These are phyloP conservation scores for Fraxinus floribunda DNA, from an alignment of 305 asterid species.

Conservation along the genomic window DNA sequence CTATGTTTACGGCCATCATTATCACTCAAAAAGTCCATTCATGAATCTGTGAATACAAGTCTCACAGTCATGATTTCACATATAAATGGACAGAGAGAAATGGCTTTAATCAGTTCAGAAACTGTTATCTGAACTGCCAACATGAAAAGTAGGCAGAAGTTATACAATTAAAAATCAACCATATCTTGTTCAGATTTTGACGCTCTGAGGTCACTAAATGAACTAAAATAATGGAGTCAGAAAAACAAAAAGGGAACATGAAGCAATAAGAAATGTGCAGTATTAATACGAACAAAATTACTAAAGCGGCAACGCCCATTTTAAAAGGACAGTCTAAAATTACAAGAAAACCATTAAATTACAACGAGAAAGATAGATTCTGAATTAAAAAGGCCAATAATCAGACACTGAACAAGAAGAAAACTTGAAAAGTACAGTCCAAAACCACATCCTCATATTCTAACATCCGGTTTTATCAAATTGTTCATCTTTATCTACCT, in stretches of 20 bases:
- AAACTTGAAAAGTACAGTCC: neutral
- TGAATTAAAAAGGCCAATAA: slow-evolving; percentile 7
- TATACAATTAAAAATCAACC: neutral
- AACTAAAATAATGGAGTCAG: neutral
- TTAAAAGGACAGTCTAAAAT: neutral
- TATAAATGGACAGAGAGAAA: neutral
- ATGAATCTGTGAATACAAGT: neutral
- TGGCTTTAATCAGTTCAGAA: neutral
- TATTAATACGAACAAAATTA: neutral
- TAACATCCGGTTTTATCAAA: neutral
- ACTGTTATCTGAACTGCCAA: neutral
- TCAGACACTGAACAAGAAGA: neutral
- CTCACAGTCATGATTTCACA: neutral
- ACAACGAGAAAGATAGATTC: neutral
- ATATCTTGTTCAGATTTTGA: neutral
- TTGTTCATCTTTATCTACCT: neutral
- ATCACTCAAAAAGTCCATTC: neutral
- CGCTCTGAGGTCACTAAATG: neutral
- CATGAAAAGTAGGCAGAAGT: neutral
- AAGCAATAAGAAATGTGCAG: neutral
- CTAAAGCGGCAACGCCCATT: neutral
- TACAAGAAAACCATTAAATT: slow-evolving; percentile 8
- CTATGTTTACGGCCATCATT: neutral
- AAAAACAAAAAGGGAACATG: neutral
- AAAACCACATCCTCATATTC: neutral